phyloP scores from a whole-genome alignment of 352 stramenopile species.

The Aphanomyces euteiches region DNA sequence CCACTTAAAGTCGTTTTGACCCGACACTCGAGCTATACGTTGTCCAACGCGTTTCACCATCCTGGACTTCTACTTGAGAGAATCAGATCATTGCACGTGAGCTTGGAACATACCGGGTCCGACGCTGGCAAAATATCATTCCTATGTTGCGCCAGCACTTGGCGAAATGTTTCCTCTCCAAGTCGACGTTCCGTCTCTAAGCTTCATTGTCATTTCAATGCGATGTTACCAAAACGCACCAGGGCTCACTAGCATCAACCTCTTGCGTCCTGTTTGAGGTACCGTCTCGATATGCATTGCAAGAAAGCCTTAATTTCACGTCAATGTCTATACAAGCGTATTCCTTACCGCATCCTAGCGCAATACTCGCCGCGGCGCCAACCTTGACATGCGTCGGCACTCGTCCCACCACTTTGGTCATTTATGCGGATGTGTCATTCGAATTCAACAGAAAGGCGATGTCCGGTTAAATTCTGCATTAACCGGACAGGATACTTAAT shows the following conservation, averaged over 20 bases:
- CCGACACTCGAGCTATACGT: slow-evolving; percentile 48
- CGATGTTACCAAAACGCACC: background rate
- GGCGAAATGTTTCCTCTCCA: slow-evolving; percentile 47
- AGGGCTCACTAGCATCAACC: slow-evolving; percentile 56
- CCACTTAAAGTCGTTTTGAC: slow-evolving; percentile 58
- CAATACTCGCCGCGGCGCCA: background rate
- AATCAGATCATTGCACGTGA: background rate
- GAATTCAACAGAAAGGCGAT: no score
- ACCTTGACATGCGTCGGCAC: slow-evolving; percentile 14
- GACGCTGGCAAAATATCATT: slow-evolving; percentile 44
- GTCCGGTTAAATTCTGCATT: no score
- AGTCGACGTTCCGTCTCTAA: slow-evolving; percentile 46
- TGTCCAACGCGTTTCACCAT: slow-evolving; percentile 53
- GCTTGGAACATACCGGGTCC: slow-evolving; percentile 40
- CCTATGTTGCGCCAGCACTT: slow-evolving; percentile 26
- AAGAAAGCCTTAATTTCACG: background rate
- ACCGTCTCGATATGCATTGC: slow-evolving; percentile 55
- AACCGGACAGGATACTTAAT: background rate
- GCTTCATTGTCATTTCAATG: background rate
- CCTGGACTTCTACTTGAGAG: slow-evolving; percentile 43
- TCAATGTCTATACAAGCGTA: no score
- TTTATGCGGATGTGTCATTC: background rate
- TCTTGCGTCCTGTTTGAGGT: slow-evolving; percentile 47
- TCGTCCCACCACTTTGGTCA: background rate
- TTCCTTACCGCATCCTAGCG: no score